Base-by-base conservation (phyloP, 2,329 filamentous ascomycete genomes). In the Cercospora sesami region DNA sequence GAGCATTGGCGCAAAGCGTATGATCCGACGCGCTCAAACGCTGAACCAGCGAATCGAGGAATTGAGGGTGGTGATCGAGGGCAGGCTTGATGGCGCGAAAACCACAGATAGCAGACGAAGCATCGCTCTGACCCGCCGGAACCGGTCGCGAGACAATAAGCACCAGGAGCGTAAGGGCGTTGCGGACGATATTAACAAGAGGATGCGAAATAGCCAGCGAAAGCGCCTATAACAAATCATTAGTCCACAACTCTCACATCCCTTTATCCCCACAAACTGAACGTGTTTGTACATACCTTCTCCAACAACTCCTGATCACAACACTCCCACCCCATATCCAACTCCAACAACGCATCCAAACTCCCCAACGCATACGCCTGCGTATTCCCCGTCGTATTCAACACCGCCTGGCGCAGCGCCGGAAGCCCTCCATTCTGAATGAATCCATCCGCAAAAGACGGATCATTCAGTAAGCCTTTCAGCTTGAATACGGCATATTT, bases 401-500 rank as follows among this genome's bases (percentile, higher is more conserved):
- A 89, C 71, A 95, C 93, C 64, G 98, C 85, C 66, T 91, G 89
- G 63, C 93, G 89, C 75, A 99, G 83, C 73, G 94, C 89, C 73
- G 89, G 86, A 72, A 98, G 85, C 4, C 95, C 95, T 66, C 93
- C 93, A 60, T 93, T 91, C 62, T 91, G 89, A 70, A 98, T 96
- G 82, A 99, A 99, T 74, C 96, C 89, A 79, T 98, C 95, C 76
- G 95, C 95, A 79, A 98, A 98, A 61, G 93, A 91, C 28, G 94
- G 94, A 81, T 99, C 95, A 78, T 94, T 94, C 80, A 99, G 97
- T 70, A 92, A 93, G 71, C 88, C 90, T 81, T 99, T 95, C 72
- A 99, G 88, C 83, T 97, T 97, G 87, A 99, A 99, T 69, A 96
- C 95, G 69, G 95, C 95, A 92, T 98, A 97, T 81, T 99, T 99